Conservation (phyloP, 1,284 basidiomycete species). For the Irpex lacteus region DNA sequence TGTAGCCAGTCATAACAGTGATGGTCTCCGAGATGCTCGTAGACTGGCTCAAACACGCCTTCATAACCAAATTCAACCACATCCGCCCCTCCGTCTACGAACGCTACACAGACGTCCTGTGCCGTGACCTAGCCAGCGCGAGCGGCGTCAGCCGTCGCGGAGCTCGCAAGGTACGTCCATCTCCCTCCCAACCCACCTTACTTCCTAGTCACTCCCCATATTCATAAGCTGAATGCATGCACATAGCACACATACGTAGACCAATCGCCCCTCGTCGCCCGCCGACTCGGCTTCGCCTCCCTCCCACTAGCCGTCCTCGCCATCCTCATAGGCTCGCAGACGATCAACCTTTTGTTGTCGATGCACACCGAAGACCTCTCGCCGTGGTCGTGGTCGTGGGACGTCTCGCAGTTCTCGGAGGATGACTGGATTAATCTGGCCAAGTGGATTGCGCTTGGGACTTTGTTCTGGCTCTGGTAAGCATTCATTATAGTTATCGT, state of each 20-base stretch:
- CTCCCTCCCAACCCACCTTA: not conserved
- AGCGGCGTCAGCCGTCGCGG: slow-evolving; percentile 67
- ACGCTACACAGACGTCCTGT: slow-evolving; percentile 94
- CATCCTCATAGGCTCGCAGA: slow-evolving; percentile 87
- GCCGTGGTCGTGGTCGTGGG: slow-evolving; percentile 43
- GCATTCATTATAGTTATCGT: slow-evolving; percentile 22
- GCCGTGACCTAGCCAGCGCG: slow-evolving; percentile 87
- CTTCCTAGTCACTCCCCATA: slow-evolving; percentile 3
- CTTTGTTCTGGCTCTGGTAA: slow-evolving; percentile 82
- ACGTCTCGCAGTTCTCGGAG: slow-evolving; percentile 34
- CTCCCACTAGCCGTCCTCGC: slow-evolving; percentile 90
- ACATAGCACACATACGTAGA: slow-evolving; percentile 86
- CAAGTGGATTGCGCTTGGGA: slow-evolving; percentile 64
- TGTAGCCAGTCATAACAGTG: slow-evolving; percentile 87
- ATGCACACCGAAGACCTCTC: slow-evolving; percentile 39
- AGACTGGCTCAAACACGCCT: slow-evolving; percentile 99
- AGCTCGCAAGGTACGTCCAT: slow-evolving; percentile 59
- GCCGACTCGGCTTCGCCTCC: slow-evolving; percentile 91
- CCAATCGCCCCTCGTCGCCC: slow-evolving; percentile 92
- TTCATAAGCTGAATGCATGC: not conserved
- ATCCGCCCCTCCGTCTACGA: slow-evolving; percentile 96
- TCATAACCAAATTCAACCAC: slow-evolving; percentile 98
- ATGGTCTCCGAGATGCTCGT: slow-evolving; percentile 92
- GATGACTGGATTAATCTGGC: slow-evolving; percentile 52
- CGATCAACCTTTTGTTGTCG: slow-evolving; percentile 61